These are phyloP conservation scores for Pseudozyma sp. DNA, from an alignment of 1,284 basidiomycete species.

Conservation along the genomic window DNA sequence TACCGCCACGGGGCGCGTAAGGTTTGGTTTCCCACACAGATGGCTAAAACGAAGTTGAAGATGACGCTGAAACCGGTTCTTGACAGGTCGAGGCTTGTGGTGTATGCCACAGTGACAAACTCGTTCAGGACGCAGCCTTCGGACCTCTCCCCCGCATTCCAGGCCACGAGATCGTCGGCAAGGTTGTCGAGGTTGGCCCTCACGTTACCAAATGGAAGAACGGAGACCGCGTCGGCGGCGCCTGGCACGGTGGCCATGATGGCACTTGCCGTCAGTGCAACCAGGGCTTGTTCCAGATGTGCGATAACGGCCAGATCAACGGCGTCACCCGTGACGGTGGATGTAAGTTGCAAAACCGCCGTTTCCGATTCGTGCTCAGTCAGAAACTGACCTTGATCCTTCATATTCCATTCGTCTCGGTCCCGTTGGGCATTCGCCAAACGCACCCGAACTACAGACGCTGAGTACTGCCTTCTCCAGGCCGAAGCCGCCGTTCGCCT, in stretches of 20 bases:
- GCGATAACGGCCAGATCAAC: conserved; percentile 55
- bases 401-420: no score
- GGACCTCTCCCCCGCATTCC: conserved; percentile 53
- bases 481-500: conserved; percentile 67
- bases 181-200: conserved; percentile 58
- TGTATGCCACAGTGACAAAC: conserved; percentile 84
- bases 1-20: no score
- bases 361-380: no score
- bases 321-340: conserved; percentile 59
- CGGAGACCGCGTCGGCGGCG: conserved; percentile 64
- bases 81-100: conserved; percentile 83
- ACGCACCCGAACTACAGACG: conserved; percentile 3
- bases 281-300: conserved; percentile 58
- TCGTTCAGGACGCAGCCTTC: conserved; percentile 28
- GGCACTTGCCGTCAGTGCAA: conserved; percentile 62
- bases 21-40: no score
- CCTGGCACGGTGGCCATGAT: conserved; percentile 64
- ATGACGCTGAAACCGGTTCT: no score
- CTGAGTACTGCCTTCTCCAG: conserved; percentile 57
- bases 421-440: no score
- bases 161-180: conserved; percentile 64
- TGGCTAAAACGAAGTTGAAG: no score
- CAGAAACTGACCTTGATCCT: no score
- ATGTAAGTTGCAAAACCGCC: not conserved
- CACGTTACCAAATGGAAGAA: conserved; percentile 55